Evolutionary conservation across 495 filamentous ascomycete genomes (phyloP).

Genomic region (Penicillium argentinense): DNA sequence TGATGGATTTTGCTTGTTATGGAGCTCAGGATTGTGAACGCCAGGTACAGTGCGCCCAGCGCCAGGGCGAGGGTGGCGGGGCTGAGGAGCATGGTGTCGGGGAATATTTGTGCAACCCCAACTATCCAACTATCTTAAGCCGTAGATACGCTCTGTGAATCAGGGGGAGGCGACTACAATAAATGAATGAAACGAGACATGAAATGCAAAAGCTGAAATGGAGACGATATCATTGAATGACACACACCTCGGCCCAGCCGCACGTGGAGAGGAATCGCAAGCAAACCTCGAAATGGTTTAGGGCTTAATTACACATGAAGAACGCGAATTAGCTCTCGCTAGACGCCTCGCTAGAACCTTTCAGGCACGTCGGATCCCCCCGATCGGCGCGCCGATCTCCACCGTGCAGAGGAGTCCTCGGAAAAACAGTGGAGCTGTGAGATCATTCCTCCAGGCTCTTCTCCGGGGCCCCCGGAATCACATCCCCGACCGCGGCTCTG

Average conservation of each 20-base stretch:
- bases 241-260: conserved; percentile 16
- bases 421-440: not conserved
- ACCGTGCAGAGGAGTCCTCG: not conserved
- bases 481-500: conserved; percentile 2
- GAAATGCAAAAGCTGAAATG: not conserved
- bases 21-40: conserved; percentile 30
- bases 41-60: conserved; percentile 20
- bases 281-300: conserved; percentile 24
- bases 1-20: conserved; percentile 25
- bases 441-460: conserved; percentile 3
- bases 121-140: too few relatives aligned
- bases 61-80: conserved; percentile 20
- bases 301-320: conserved; percentile 3
- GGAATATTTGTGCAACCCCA: not conserved
- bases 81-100: conserved; percentile 25
- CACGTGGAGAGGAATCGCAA: conserved; percentile 28
- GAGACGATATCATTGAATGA: not conserved
- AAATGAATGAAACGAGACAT: not conserved
- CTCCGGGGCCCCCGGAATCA: conserved; percentile 4
- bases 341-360: too few relatives aligned
- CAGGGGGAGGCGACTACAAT: too few relatives aligned
- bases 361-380: not conserved
- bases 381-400: not conserved
- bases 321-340: not conserved
- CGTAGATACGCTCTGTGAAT: too few relatives aligned